Conservation (phyloP, 106 monocot genomes). For the Phalaenopsis equestris region DNA sequence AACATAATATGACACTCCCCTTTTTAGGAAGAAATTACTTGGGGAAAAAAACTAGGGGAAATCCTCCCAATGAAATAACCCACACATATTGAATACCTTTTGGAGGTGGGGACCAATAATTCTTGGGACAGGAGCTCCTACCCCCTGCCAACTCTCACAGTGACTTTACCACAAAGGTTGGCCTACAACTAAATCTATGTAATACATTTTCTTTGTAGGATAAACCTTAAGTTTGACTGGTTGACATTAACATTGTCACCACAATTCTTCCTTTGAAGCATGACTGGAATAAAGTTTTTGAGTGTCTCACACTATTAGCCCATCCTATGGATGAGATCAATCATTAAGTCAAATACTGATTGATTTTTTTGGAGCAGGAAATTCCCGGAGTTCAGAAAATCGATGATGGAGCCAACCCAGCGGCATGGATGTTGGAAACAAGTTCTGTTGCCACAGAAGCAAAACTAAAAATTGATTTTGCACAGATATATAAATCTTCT, state of each 20-base stretch:
- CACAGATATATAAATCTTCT: slow-evolving; percentile 43
- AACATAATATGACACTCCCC: too few species aligned
- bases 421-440: slow-evolving; percentile 74
- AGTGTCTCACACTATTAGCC: not conserved
- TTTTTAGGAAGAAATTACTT: too few species aligned
- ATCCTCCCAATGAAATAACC: too few species aligned
- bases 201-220: not conserved
- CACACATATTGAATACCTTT: too few species aligned
- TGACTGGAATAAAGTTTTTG: not conserved
- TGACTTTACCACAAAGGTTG: not conserved
- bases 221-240: too few species aligned
- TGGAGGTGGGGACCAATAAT: too few species aligned
- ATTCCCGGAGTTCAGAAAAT: slow-evolving; percentile 73
- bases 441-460: slow-evolving; percentile 50
- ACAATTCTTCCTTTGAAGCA: not conserved
- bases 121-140: not conserved
- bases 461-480: slow-evolving; percentile 46
- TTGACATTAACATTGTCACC: too few species aligned
- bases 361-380: slow-evolving; percentile 22
- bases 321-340: not conserved
- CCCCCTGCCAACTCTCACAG: not conserved
- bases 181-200: not conserved
- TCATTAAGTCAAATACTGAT: not conserved
- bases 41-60: too few species aligned
- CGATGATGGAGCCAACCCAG: slow-evolving; percentile 58